Conservation (phyloP, 257 asterid species). For the Paraleonurus japonicus region DNA sequence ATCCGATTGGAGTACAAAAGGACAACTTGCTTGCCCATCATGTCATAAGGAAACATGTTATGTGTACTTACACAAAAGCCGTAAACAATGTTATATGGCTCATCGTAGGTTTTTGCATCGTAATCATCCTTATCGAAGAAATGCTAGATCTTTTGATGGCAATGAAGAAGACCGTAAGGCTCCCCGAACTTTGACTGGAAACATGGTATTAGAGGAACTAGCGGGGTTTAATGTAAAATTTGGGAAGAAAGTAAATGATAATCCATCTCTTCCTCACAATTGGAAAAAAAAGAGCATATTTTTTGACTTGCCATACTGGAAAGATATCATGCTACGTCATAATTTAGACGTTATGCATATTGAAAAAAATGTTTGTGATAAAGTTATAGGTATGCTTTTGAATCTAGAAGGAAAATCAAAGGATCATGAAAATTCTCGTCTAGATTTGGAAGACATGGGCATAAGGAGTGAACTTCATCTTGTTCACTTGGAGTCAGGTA, state of each 20-base stretch:
- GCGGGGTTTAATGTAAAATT: slow-evolving; percentile 3
- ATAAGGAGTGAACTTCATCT: background rate
- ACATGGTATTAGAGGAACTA: slow-evolving; percentile 1
- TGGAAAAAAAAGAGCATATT: background rate
- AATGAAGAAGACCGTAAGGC: background rate
- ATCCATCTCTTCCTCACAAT: background rate
- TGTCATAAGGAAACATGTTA: slow-evolving; percentile 16
- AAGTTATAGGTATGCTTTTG: background rate
- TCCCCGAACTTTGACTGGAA: background rate
- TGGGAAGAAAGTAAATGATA: background rate
- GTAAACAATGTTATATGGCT: slow-evolving; percentile 11
- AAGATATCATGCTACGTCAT: background rate
- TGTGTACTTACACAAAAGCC: background rate
- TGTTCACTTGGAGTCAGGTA: background rate
- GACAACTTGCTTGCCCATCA: slow-evolving; percentile 18
- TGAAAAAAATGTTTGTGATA: background rate
- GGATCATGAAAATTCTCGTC: slow-evolving; percentile 17
- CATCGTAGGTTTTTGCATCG: too few relatives aligned
- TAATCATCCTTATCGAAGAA: too few relatives aligned
- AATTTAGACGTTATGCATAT: slow-evolving; percentile 1
- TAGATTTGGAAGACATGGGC: slow-evolving; percentile 26
- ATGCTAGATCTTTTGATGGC: background rate
- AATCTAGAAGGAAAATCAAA: slow-evolving; percentile 21
- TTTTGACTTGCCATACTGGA: background rate
- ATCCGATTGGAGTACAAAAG: slow-evolving; percentile 25